These are phyloP conservation scores for Backusella psychrophila DNA, from an alignment of 192 early-diverging fungal genomes.

Conservation along the genomic window DNA sequence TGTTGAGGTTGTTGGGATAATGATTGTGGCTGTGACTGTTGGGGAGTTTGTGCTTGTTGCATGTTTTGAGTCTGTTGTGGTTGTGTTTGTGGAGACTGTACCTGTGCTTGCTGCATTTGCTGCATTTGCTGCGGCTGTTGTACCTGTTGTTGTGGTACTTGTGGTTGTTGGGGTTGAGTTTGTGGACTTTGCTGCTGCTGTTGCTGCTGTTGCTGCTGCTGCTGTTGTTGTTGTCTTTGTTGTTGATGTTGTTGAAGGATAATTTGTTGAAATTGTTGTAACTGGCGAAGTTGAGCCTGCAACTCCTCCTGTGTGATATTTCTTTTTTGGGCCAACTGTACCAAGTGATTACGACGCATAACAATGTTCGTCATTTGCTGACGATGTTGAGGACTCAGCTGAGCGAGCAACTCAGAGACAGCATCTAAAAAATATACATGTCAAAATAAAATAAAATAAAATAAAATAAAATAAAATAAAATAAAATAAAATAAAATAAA, in stretches of 20 bases:
- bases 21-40: background rate
- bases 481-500: background rate
- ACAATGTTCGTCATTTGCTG: constrained; percentile 4
- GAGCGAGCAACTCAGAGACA: background rate
- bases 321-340: background rate
- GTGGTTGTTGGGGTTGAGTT: constrained; percentile 1
- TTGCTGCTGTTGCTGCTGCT: constrained; percentile 2
- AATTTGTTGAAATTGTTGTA: constrained; percentile 12
- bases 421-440: background rate
- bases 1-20: constrained; percentile 11
- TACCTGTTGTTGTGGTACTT: constrained; percentile 3
- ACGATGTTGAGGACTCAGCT: constrained; percentile 10
- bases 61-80: constrained; percentile 1
- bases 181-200: background rate
- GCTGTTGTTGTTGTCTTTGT: constrained; percentile 1
- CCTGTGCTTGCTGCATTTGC: background rate
- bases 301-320: constrained; percentile 11
- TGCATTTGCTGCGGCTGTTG: constrained; percentile 13
- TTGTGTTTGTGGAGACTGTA: constrained; percentile 16
- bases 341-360: constrained; percentile 3
- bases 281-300: background rate
- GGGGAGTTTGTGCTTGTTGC: background rate
- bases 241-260: constrained; percentile 10
- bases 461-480: background rate
- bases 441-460: background rate